Base-by-base conservation (phyloP, 2,329 filamentous ascomycete species). In the Penicillium sp. region DNA sequence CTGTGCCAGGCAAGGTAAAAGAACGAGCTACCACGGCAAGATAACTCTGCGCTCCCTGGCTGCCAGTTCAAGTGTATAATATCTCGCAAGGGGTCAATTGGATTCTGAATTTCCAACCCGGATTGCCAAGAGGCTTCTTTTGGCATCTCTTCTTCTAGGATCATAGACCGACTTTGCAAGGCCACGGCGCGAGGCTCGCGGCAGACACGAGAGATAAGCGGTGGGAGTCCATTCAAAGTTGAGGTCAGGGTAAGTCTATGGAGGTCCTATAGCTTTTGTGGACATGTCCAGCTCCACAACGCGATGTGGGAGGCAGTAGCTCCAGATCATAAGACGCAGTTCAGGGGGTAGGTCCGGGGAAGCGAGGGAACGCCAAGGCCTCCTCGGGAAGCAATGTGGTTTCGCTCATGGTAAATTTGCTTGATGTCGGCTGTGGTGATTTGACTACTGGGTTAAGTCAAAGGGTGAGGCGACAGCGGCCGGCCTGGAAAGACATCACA, bases 271-370 rank as follows among this genome's bases (percentile, higher is more conserved):
- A 42, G 38, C n/a, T 19, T 42, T 4, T 42, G 38, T 7, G 38
- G 38, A 42, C 17, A 19, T 9, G 38, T 61, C 59, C 17, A 61
- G n/a, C 33, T 61, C 59, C 2, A 8, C 8, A 13, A 61, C 49
- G 17, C 59, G 59, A 49, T 47, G 40, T 57, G 59, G 54, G 6
- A 61, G 24, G 37, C 54, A 61, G 30, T 57, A 30, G 30, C 59
- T 47, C 59, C 54, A 61, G 2, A 61, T 42, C 38, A 50, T 58
- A 8, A 53, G 10, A 40, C 59, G 55, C 13, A 61, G 12, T 17
- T 61, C 49, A 7, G 49, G 2, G 9, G 59, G 59, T 9, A 61
- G 33, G 12, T 38, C 17, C 37, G 42, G 30, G 24, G 47, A 59
- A 10, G n/a, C 51, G 19, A 38, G 33, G 51, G 24, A 54, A 54